Evolutionary conservation across 768 basidiomycete genomes (phyloP), one percentile per base, ranked within the genome.

Genomic region (Terana coerulea): DNA sequence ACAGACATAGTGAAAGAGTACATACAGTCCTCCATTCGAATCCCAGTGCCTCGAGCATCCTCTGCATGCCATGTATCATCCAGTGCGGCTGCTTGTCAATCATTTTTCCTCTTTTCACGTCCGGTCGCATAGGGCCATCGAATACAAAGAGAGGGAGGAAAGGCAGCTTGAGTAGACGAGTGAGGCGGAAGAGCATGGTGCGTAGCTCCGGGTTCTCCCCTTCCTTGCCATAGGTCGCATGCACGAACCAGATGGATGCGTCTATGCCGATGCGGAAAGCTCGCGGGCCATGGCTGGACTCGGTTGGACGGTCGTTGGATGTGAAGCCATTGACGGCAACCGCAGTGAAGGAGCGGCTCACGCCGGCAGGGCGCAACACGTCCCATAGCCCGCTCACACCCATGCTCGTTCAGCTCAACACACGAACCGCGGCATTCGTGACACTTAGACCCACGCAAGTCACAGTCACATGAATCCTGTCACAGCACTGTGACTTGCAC

Each of bases 81-180:
- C 82, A 85, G 59, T 85, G 79, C 39, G 66, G 72, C 6, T 78
- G 76, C 34, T 77, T 78, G 33, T 80, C 78, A 26, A 89, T 80
- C 33, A 78, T 77, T 69, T 88, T 89, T 1, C 84, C 85, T 30
- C 88, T 78, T 70, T 97, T 97, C 57, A 86, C 67, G 19, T 80
- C 78, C 3, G 93, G 93, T 54, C 94, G 79, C 54, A 84, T 79
- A 0, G 89, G 88, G 0, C 93, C 93, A 67, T 97, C 92, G 62
- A 95, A 97, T 3, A 95, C 89, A 65, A 95, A 95, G 11, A 97
- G 76, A 0, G 91, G 91, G 10, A 93, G 76, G 57, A 95, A 83
- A 0, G 93, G 91, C 5, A 83, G 28, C 49, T 76, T 79, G 66
- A 90, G 80, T 2, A 97, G 77, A 21, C 80, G 81, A 33, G 85